Base-by-base conservation (phyloP, 441 rosid genomes). In the Eutrema salsugineum region DNA sequence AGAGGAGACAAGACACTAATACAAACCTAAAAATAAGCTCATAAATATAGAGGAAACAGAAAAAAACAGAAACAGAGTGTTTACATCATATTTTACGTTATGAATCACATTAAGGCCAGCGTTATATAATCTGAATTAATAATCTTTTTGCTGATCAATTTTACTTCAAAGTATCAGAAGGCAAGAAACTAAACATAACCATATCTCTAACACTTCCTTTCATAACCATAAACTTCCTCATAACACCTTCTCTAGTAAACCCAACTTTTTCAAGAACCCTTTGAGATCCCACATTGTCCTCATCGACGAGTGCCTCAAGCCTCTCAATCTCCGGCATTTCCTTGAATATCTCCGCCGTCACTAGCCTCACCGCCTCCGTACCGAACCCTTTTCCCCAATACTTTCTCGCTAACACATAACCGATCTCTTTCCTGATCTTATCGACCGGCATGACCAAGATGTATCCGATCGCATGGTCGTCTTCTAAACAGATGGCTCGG, bases 311-410 rank as follows among this genome's bases (percentile, higher is more conserved):
- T 32, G 91, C 97, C 58, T 90, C 95, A 19, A 86, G 76, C 75
- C 97, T 87, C 84, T 85, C 85, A 79, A 89, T 40, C 44, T 83
- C 80, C 28, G 86, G 84, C 72, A 80, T 66, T 59, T 89, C 89
- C 14, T 20, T 33, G 33, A 86, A 88, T 49, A 84, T 83, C 39
- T 71, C 77, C 5, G 48, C 24, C 19, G 66, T 67, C 67, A 79
- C 87, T 77, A 80, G 19, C 50, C 81, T 83, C 78, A 82, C 87
- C 1, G 88, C 93, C 75, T 65, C 79, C 5, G 89, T 85, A 0
- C 68, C 89, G 1, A 89, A 82, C 48, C 91, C 96, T 76, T 79
- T 85, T 2, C 96, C 89, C 90, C 94, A 86, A 14, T 78, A 85
- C 47, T 70, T 42, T 2, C 77, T 79, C 3, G 83, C 91, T 65